Evolutionary conservation across 192 early-diverging fungal species (phyloP), one percentile per base, ranked within the genome.

Genomic region (Obelidium mucronatum): DNA sequence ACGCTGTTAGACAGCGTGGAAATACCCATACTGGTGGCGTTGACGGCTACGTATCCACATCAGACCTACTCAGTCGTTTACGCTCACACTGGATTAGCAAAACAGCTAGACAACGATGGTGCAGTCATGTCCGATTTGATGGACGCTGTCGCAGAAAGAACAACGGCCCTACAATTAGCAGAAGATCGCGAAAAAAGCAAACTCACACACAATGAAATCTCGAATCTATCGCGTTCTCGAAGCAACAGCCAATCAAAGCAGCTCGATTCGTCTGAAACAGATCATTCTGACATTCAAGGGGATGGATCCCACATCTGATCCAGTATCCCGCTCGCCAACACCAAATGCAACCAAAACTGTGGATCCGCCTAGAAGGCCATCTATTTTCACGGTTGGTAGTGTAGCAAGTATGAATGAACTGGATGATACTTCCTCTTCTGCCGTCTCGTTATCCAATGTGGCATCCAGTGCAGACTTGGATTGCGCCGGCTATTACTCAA

Each of bases 331-430:
- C 8, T 48, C 44, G 19, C 19, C 44, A 6, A 48, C 44, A 15
- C 44, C 44, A 48, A 48, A 48, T 48, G 44, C 44, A 15, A 15
- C 44, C 19, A 6, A n/a, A n/a, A n/a, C 11, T 48, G 44, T 48
- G 8, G 8, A 6, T 6, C 44, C 44, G 19, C 44, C 8, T 26
- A 8, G 31, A 48, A 36, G 31, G 40, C 34, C 56, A 30, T 74
- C 72, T 8, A 74, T 74, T 42, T 74, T 74, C 55, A 74, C 60
- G 3, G 72, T 74, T 48, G 72, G 72, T 2, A 58, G 54, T 33
- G 42, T 62, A 11, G 72, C 60, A 42, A 22, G 40, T n/a, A 26
- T 64, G 11, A 22, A 58, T 26, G 55, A 31, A 31, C 34, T 64
- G 11, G 24, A 58, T 31, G 55, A 31, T 0, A 11, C 11, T 24